A percentile compares a stretch with the other conserved stretches of the same genome.
Evolutionary conservation across 1,139 yeast genomes (phyloP).

Genomic region (Candida glucosophila): DNA sequence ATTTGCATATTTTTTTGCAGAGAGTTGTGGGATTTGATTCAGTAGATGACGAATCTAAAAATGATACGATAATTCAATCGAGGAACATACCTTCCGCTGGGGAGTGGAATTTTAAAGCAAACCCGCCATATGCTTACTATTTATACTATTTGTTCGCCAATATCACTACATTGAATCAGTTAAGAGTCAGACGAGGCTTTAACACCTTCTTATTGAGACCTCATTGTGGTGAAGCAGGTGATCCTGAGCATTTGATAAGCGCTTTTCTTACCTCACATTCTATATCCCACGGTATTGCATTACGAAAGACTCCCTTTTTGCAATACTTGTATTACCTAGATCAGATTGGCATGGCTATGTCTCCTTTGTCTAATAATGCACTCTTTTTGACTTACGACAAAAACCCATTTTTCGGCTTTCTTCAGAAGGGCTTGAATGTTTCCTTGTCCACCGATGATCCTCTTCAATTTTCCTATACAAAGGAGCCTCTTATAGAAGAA

Average conservation of each 20-base stretch:
- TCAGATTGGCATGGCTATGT: slow-evolving; percentile 98
- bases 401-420: slow-evolving; percentile 83
- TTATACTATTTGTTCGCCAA: slow-evolving; percentile 83
- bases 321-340: slow-evolving; percentile 90
- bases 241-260: slow-evolving; percentile 90
- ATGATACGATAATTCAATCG: slow-evolving; percentile 65
- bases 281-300: slow-evolving; percentile 88
- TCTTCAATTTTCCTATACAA: slow-evolving; percentile 87
- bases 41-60: slow-evolving; percentile 95
- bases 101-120: slow-evolving; percentile 66
- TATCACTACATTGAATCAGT: slow-evolving; percentile 73
- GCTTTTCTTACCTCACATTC: slow-evolving; percentile 88
- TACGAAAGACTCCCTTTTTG: slow-evolving; percentile 88
- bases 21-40: slow-evolving; percentile 97
- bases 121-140: slow-evolving; percentile 98
- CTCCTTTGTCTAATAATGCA: slow-evolving; percentile 94
- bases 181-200: slow-evolving; percentile 65
- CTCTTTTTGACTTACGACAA: slow-evolving; percentile 91
- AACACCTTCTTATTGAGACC: slow-evolving; percentile 92
- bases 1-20: slow-evolving; percentile 77
- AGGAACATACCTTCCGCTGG: slow-evolving; percentile 77
- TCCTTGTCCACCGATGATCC: slow-evolving; percentile 72
- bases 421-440: slow-evolving; percentile 87
- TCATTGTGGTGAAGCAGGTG: slow-evolving; percentile 99
- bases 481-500: slow-evolving; percentile 97